A percentile compares a stretch with the other conserved stretches of the same genome.
Conservation (phyloP, 75 land plant genomes). For the Picea glauca region DNA sequence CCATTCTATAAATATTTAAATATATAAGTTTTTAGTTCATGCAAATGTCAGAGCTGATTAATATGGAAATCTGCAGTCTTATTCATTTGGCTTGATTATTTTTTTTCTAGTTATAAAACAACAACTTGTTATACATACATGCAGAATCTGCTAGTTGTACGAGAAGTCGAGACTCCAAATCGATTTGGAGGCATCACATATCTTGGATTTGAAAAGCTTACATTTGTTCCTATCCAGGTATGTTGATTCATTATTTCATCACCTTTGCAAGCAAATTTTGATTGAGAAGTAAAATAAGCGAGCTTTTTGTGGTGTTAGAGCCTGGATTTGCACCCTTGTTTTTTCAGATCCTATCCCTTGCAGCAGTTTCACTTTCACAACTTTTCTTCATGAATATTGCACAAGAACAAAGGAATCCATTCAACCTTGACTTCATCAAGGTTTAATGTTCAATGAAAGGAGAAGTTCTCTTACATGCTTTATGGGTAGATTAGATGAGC, state of each 20-base stretch:
- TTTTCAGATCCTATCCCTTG: background rate
- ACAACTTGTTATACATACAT: background rate
- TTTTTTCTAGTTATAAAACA: background rate
- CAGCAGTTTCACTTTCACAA: background rate
- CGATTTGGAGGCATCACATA: conserved; percentile 76
- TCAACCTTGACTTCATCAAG: background rate
- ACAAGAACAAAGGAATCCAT: background rate
- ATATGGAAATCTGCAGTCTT: background rate
- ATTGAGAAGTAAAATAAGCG: background rate
- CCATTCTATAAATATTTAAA: background rate
- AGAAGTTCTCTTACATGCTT: background rate
- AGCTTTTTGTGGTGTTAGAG: background rate
- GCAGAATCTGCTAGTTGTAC: conserved; percentile 90
- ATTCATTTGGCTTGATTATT: background rate
- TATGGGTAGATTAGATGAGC: background rate
- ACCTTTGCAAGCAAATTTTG: background rate
- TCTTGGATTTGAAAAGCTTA: conserved; percentile 91
- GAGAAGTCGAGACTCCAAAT: conserved; percentile 71
- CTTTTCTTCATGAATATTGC: background rate
- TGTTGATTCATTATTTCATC: conserved; percentile 5
- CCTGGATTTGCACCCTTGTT: no score
- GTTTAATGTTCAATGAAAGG: background rate
- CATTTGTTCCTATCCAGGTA: conserved; percentile 97
- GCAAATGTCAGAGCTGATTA: background rate
- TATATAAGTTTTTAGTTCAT: no score